Percentiles rank a stretch among this genome's conserved stretches.
These are phyloP conservation scores for Yarrowia phangngaensis DNA, from an alignment of 805 yeast species.

Conservation along the genomic window DNA sequence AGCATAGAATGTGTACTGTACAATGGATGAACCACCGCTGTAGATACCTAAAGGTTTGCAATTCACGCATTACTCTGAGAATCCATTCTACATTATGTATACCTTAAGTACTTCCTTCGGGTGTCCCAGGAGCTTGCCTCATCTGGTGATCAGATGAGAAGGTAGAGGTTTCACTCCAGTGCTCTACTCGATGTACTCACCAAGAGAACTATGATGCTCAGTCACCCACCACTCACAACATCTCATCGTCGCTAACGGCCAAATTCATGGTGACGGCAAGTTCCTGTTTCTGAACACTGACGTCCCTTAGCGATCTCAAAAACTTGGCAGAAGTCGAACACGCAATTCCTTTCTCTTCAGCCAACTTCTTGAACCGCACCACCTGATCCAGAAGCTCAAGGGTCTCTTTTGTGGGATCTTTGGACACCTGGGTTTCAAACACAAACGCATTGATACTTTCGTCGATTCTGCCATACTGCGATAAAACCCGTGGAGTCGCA, in stretches of 20 bases:
- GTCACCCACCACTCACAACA: constrained; percentile 7
- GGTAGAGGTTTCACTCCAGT: too few relatives aligned
- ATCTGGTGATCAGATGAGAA: too few relatives aligned
- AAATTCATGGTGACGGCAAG: constrained; percentile 1
- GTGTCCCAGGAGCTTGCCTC: too few relatives aligned
- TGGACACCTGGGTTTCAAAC: constrained; percentile 7
- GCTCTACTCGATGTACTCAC: too few relatives aligned
- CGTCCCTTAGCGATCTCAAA: background rate
- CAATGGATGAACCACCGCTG: too few relatives aligned
- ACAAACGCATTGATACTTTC: constrained; percentile 22
- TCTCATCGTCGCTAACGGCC: constrained; percentile 20
- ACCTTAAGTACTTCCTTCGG: too few relatives aligned
- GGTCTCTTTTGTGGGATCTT: constrained; percentile 8
- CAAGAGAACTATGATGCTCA: too few relatives aligned
- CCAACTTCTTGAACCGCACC: constrained; percentile 4
- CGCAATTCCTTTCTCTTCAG: constrained; percentile 9
- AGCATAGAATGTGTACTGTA: too few relatives aligned
- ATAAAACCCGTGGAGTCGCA: constrained; percentile 1
- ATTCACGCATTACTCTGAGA: too few relatives aligned
- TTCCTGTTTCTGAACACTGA: background rate
- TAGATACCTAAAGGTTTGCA: too few relatives aligned
- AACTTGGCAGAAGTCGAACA: background rate
- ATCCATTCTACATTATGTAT: background rate
- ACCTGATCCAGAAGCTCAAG: constrained; percentile 14
- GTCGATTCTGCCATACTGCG: constrained; percentile 12